Evolutionary conservation across 177 flowering plant species (phyloP).

Genomic region (Vitis hybrid): DNA sequence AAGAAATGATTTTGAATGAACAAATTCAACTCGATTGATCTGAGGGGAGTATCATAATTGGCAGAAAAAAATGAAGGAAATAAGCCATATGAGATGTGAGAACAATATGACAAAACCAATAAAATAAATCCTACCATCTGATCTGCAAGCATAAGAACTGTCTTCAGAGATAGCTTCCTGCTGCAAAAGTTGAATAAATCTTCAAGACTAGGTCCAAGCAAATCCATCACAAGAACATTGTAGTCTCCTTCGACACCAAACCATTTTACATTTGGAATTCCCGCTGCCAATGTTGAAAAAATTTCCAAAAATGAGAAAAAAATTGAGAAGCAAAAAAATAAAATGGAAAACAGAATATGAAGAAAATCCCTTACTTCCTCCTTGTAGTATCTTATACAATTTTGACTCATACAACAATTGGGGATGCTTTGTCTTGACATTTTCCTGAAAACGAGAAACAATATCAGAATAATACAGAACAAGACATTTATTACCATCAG

Average conservation of each 20-base stretch:
- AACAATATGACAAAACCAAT: neutral
- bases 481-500: neutral
- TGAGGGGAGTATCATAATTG: slow-evolving; percentile 10
- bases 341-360: neutral
- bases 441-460: slow-evolving; percentile 45
- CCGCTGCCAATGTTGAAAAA: slow-evolving; percentile 40
- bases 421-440: slow-evolving; percentile 74
- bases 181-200: slow-evolving; percentile 64
- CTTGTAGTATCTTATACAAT: slow-evolving; percentile 65
- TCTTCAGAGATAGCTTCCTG: slow-evolving; percentile 55
- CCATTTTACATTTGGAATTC: slow-evolving; percentile 66
- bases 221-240: slow-evolving; percentile 63
- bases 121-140: slow-evolving; percentile 41
- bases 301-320: neutral
- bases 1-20: slow-evolving; percentile 77
- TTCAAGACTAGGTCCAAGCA: slow-evolving; percentile 68
- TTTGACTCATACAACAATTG: slow-evolving; percentile 69
- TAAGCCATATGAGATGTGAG: neutral
- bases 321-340: neutral
- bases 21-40: slow-evolving; percentile 83
- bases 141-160: slow-evolving; percentile 65
- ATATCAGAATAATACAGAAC: neutral
- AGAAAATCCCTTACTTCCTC: slow-evolving; percentile 60
- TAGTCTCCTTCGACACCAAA: slow-evolving; percentile 68
- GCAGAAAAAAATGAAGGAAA: neutral